phyloP scores from a whole-genome alignment of 352 stramenopile species.

The Globisporangium nagaii region DNA sequence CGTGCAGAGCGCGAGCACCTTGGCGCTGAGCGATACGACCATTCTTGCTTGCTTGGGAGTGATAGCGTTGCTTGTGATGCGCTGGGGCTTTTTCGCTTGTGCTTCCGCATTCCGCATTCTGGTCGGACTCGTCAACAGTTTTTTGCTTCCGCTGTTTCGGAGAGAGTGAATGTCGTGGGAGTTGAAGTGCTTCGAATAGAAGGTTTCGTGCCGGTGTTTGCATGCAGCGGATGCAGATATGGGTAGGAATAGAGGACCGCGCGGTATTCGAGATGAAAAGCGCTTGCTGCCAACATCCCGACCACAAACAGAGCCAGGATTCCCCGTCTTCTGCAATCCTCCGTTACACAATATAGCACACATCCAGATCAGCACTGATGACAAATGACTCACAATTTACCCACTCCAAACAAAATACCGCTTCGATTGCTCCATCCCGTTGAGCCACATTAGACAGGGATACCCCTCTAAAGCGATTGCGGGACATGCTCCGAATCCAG shows the following conservation, averaged over 20 bases:
- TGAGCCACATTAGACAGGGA: neutral
- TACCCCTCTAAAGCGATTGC: neutral
- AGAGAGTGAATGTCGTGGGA: too few relatives aligned
- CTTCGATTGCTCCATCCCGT: too few relatives aligned
- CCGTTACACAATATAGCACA: too few relatives aligned
- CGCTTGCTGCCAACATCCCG: neutral
- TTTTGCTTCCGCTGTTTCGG: too few relatives aligned
- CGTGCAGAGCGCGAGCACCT: constrained; percentile 27
- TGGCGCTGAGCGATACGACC: constrained; percentile 19
- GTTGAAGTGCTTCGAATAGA: neutral
- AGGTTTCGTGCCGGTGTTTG: neutral
- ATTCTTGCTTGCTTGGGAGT: neutral
- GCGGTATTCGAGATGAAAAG: neutral
- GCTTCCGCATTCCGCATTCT: neutral
- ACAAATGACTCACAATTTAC: too few relatives aligned
- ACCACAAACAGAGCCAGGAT: neutral
- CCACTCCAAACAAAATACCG: too few relatives aligned
- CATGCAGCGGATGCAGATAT: neutral
- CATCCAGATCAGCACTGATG: too few relatives aligned
- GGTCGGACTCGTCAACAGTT: too few relatives aligned
- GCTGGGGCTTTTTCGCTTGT: too few relatives aligned
- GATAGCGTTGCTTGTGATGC: neutral
- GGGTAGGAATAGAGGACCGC: neutral
- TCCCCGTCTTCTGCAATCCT: too few relatives aligned
- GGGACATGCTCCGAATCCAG: neutral